A percentile compares a stretch with the other conserved stretches of the same genome.
These are phyloP conservation scores for Leccinum rimulosum DNA, from an alignment of 768 basidiomycete genomes.

Conservation along the genomic window DNA sequence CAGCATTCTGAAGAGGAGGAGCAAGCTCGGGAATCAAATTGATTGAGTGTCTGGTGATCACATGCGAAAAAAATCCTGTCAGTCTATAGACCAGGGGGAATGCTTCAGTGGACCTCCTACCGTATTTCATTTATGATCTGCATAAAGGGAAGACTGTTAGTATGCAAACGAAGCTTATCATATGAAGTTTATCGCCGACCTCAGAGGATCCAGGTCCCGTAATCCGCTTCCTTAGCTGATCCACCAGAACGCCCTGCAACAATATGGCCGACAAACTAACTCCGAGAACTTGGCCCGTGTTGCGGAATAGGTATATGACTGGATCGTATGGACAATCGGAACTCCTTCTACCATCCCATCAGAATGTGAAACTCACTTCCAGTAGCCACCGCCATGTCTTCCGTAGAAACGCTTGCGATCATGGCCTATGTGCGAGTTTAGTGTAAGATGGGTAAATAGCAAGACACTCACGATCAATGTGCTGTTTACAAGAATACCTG, in stretches of 20 bases:
- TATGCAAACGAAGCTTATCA: conserved; percentile 8
- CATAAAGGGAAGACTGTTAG: conserved; percentile 21
- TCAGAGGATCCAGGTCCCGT: conserved; percentile 69
- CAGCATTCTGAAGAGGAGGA: conserved; percentile 53
- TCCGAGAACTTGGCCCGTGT: conserved; percentile 93
- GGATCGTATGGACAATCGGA: conserved; percentile 7
- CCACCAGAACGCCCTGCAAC: conserved; percentile 73
- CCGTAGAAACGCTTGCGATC: conserved; percentile 75
- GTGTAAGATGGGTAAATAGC: conserved; percentile 2
- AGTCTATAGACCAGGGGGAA: conserved; percentile 9
- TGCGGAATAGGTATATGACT: conserved; percentile 94
- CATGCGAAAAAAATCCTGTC: conserved; percentile 5
- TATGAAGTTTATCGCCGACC: conserved; percentile 45
- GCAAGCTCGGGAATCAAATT: conserved; percentile 65
- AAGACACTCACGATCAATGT: conserved; percentile 68
- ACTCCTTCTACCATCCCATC: background rate
- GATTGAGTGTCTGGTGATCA: conserved; percentile 61
- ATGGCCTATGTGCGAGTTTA: conserved; percentile 57
- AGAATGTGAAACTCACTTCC: conserved; percentile 61
- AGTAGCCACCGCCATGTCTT: conserved; percentile 85
- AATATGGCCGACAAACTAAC: conserved; percentile 86
- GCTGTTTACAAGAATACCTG: conserved; percentile 81
- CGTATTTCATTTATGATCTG: conserved; percentile 75
- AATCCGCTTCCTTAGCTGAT: conserved; percentile 71
- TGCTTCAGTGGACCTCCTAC: conserved; percentile 31